Evolutionary conservation across 257 asterid genomes (phyloP), one percentile per base, ranked within the genome.

Genomic region (Salvia splendens): DNA sequence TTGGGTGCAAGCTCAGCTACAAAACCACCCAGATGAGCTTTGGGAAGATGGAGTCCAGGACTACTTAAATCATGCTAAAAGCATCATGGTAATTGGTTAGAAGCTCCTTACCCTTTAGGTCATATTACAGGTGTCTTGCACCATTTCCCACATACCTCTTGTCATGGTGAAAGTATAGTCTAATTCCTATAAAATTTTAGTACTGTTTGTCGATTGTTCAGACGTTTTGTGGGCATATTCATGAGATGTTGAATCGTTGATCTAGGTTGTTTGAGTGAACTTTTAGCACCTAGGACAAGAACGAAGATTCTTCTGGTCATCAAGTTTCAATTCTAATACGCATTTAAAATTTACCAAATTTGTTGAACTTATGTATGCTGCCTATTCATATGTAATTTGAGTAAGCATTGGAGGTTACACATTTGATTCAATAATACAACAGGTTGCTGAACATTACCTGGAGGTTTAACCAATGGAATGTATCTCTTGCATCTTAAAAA

Each of bases 11-110:
- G 67, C 75, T 24, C 99, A 91, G 69, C 53, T 94, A 61, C 83
- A 83, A 68, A 83, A 87, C 80, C 95, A 94, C 72, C 97, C 99
- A 33, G 97, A 94, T 72, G 99, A 91, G 83, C 96, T 94, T 54
- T 94, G 99, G 99, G 96, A 87, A 74, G 99, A 91, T 61, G 99
- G 97, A 70, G 77, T 79, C 50, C 89, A 84, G 77, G 99, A 94
- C 77, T 94, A 94, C 81, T 71, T 88, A 62, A 85, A 75, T 81
- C 99, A 94, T 72, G 83, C 97, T 65, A 82, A 80, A 74, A 75
- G 69, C 78, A 87, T 94, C 77, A 76, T 80, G 97, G 99, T 94
- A 81, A 80, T 50, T 46, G 66, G 20, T 48, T 56, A n/a, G 54
- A 41, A 54, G 67, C 40, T 56, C 24, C 49, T 77, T 12, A 10